These are phyloP conservation scores for Roridomyces roridus DNA, from an alignment of 768 basidiomycete species.

Conservation along the genomic window DNA sequence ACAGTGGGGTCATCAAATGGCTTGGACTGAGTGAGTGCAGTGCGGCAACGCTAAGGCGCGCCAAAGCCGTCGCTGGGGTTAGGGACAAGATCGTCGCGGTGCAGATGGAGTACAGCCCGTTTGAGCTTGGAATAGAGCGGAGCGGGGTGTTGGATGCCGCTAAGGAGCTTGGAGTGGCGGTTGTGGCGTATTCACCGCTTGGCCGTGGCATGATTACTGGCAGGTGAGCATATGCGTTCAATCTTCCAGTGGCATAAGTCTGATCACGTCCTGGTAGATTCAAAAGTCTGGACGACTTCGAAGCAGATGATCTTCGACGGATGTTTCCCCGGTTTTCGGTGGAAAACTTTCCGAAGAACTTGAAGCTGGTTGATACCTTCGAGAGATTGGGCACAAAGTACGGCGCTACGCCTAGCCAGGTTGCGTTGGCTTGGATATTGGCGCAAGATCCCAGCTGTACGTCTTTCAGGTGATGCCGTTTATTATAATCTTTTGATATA, in stretches of 20 bases:
- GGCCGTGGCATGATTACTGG: conserved; percentile 44
- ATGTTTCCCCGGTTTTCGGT: conserved; percentile 35
- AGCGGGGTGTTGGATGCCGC: conserved; percentile 29
- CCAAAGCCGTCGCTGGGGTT: conserved; percentile 31
- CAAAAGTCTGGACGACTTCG: conserved; percentile 31
- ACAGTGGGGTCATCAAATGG: conserved; percentile 35
- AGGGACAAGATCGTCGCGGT: conserved; percentile 29
- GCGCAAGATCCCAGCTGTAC: conserved; percentile 17
- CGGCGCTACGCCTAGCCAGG: conserved; percentile 30
- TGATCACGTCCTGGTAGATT: background rate
- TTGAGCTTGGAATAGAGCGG: conserved; percentile 22
- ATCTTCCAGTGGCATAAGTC: background rate
- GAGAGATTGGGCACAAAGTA: conserved; percentile 36
- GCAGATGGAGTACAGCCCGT: conserved; percentile 36
- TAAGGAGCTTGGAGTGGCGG: conserved; percentile 33
- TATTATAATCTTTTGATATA: background rate
- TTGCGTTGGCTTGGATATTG: conserved; percentile 27
- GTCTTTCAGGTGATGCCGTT: background rate
- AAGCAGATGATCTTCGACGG: conserved; percentile 33
- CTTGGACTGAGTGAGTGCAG: conserved; percentile 40
- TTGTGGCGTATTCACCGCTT: conserved; percentile 38
- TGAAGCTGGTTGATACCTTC: conserved; percentile 40
- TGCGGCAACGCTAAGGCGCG: conserved; percentile 32
- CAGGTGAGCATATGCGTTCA: conserved; percentile 1
- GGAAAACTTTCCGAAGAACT: conserved; percentile 41